These are phyloP conservation scores for Cyberlindnera euphorbiiphila DNA, from an alignment of 805 yeast species.

Conservation along the genomic window DNA sequence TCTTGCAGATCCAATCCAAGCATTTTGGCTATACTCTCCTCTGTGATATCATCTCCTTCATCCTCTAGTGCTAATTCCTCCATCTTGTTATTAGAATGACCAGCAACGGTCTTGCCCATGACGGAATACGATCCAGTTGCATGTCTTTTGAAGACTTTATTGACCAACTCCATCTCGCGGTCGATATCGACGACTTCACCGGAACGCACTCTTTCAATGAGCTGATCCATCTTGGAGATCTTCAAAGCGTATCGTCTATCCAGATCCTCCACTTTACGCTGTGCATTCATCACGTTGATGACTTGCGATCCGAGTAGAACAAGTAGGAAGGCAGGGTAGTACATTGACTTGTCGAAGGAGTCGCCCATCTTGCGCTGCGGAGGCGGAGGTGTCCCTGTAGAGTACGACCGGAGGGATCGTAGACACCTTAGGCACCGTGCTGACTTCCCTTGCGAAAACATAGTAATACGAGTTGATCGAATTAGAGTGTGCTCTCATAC, in stretches of 20 bases:
- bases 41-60: conserved; percentile 18
- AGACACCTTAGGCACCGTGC: neutral
- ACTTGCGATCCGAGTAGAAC: conserved; percentile 45
- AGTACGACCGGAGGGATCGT: neutral
- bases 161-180: conserved; percentile 37
- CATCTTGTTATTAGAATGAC: conserved; percentile 2
- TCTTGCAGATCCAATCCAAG: conserved; percentile 13
- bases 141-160: conserved; percentile 30
- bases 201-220: conserved; percentile 34
- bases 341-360: conserved; percentile 32
- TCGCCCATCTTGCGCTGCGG: conserved; percentile 7
- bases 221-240: conserved; percentile 33
- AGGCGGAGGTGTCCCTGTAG: neutral
- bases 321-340: conserved; percentile 38
- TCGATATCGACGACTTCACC: conserved; percentile 39
- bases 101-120: conserved; percentile 7
- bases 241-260: conserved; percentile 37
- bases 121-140: conserved; percentile 6
- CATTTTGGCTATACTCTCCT: conserved; percentile 16
- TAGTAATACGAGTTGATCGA: too few species aligned
- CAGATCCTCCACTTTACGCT: conserved; percentile 37
- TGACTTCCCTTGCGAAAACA: too few species aligned
- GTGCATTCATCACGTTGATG: conserved; percentile 40
- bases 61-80: conserved; percentile 23
- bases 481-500: too few species aligned